Percentiles rank a stretch among this genome's conserved stretches.
These are phyloP conservation scores for Mycena haematopus DNA, from an alignment of 768 basidiomycete genomes.

Conservation along the genomic window DNA sequence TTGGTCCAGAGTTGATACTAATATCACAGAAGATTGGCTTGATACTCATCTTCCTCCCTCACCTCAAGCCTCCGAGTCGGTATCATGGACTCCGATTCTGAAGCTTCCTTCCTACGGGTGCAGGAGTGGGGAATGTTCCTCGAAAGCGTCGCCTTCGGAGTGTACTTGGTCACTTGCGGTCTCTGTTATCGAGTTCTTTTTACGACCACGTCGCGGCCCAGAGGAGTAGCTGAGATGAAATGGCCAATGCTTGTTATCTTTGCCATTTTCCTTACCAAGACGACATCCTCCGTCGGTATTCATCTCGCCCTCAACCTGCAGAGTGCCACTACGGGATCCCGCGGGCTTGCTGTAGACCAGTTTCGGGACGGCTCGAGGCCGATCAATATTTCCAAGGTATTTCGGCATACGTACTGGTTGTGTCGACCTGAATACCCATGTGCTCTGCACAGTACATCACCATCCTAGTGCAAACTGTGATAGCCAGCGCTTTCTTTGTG, in stretches of 20 bases:
- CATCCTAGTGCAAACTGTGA: constrained; percentile 11
- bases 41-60: background rate
- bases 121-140: constrained; percentile 30
- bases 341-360: background rate
- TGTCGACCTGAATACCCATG: background rate
- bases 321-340: background rate
- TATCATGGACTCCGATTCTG: constrained; percentile 6
- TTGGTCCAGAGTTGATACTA: constrained; percentile 6
- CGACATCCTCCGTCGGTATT: constrained; percentile 18
- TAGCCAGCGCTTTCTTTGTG: constrained; percentile 24
- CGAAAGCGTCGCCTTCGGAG: constrained; percentile 15
- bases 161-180: constrained; percentile 38
- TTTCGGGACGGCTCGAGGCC: constrained; percentile 13
- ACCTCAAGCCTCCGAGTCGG: background rate
- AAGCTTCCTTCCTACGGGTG: constrained; percentile 10
- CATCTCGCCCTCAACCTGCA: constrained; percentile 19
- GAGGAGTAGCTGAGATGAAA: background rate
- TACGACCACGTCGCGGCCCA: constrained; percentile 32
- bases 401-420: background rate
- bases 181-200: constrained; percentile 40
- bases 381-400: constrained; percentile 17
- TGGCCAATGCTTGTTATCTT: constrained; percentile 25
- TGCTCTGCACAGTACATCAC: constrained; percentile 15
- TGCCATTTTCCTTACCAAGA: constrained; percentile 24
- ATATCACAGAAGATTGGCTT: background rate